phyloP scores from a whole-genome alignment of 345 rosid genomes.

The Eucalyptus globulus region DNA sequence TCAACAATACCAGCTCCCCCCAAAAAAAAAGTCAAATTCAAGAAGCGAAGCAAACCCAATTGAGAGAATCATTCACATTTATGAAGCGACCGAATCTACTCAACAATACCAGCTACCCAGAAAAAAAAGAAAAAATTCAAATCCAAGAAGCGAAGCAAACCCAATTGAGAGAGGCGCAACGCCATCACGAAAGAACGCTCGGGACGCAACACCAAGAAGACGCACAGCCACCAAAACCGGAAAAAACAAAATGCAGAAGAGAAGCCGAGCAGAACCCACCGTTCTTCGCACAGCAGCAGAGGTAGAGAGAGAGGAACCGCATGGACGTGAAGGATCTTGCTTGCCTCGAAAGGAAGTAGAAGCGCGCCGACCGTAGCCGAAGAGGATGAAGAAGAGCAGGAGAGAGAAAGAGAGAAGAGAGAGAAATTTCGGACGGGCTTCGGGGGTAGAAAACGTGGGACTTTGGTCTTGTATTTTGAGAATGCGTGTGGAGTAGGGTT shows the following conservation, averaged over 20 bases:
- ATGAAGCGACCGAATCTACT: background rate
- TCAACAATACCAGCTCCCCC: background rate
- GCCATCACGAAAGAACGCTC: background rate
- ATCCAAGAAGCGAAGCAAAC: background rate
- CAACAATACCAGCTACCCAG: background rate
- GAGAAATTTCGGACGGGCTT: background rate
- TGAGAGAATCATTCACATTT: background rate
- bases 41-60: background rate
- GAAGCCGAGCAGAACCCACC: background rate
- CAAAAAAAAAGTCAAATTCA: background rate
- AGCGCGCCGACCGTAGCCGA: background rate
- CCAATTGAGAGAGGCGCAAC: background rate
- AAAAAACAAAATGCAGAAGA: background rate
- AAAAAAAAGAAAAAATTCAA: background rate
- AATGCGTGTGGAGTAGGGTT: background rate
- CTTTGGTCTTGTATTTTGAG: background rate
- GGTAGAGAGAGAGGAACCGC: background rate
- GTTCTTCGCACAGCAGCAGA: background rate
- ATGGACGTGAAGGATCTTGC: background rate
- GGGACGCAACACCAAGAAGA: background rate
- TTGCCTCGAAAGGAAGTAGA: background rate
- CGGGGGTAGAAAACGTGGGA: background rate
- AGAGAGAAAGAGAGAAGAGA: background rate
- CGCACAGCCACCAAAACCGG: background rate
- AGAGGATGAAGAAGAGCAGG: background rate